Base-by-base conservation (phyloP, 2,329 filamentous ascomycete genomes). In the Colletotrichum filicis region DNA sequence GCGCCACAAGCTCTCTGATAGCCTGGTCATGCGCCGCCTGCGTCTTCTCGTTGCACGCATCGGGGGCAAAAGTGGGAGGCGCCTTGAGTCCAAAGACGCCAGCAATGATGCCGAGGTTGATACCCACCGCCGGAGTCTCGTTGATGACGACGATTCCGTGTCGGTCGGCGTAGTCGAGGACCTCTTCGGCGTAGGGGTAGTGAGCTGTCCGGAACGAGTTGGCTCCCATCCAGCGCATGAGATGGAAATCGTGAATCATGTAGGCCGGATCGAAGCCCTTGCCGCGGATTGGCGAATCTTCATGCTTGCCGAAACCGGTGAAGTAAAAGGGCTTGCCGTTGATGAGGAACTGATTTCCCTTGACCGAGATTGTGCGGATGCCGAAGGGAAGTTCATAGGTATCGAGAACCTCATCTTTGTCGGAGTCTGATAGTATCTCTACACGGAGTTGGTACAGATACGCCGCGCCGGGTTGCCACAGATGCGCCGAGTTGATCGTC, bases 141-240 rank as follows among this genome's bases (percentile, higher is more conserved):
- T 79, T 73, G 52, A 80, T 78, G 11, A 80, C 74, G 12, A 80
- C 77, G 57, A 80, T 76, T 12, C 79, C 79, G 22, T 79, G 75
- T 0, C 79, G 74, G 52, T 80, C 79, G 6, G 79, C 78, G 46
- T 76, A 80, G 0, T 80, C 78, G 35, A 79, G 72, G 5, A 79
- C 74, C n/a, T 80, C 79, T 24, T 79, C 76, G 0, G 77, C 78
- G 69, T 81, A 80, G 0, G 79, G 79, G 53, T 81, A 81, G 66
- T 81, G 78, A 0, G 78, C 74, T 1, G 78, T 80, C 2, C 79
- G 75, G 73, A 81, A 81, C 4, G 79, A 81, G 69, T 81, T 81
- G 2, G 79, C 79, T 2, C 78, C 78, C 1, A 77, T 77, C 78
- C 79, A 80, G 22, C 76, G 62, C 61, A 81, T 68, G 8, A 81